Base-by-base conservation (phyloP, 345 rosid genomes). In the Viola odorata region DNA sequence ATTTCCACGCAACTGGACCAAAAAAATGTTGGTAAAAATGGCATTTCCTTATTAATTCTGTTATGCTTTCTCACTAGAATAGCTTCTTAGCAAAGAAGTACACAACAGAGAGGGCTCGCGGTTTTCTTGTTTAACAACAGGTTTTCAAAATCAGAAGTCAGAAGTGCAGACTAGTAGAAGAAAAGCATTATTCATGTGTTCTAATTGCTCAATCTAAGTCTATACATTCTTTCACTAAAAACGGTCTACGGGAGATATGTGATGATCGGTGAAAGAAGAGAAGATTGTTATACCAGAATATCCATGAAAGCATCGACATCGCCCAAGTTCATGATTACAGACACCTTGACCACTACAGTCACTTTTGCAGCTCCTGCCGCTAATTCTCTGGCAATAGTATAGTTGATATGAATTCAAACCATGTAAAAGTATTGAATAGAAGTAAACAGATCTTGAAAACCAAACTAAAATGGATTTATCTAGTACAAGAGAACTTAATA, bases 271-370 rank as follows among this genome's bases (percentile, higher is more conserved):
- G 15, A 17, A 37, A 53, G 7, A 41, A 32, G 40, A 39, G 45
- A 55, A 44, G 49, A 45, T 12, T 32, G 7, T 56, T 84, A 82
- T 41, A 88, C 97, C 97, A 49, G 55, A 75, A 68, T 61, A 90
- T 60, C 99, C 99, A 69, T 88, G 96, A 75, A 90, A 94, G 86
- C 97, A 90, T 12, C 86, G 70, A 45, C 99, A 94, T 12, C 78
- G 67, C 38, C 96, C 99, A 62, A 86, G 71, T 72, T 86, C 91
- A 73, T 50, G 75, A 73, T 90, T 94, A 73, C 97, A 94, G 63
- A 90, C 87, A 66, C 99, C 97, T 71, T 81, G 91, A 53, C 91
- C 91, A 62, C 82, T 82, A 60, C 99, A 90, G 49, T 81, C 80
- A 68, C 71, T 69, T 64, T 77, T 37, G 84, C 99, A 94, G 71